Conservation (phyloP, 1,284 basidiomycete genomes). For the Mycosarcoma mackinlayi region DNA sequence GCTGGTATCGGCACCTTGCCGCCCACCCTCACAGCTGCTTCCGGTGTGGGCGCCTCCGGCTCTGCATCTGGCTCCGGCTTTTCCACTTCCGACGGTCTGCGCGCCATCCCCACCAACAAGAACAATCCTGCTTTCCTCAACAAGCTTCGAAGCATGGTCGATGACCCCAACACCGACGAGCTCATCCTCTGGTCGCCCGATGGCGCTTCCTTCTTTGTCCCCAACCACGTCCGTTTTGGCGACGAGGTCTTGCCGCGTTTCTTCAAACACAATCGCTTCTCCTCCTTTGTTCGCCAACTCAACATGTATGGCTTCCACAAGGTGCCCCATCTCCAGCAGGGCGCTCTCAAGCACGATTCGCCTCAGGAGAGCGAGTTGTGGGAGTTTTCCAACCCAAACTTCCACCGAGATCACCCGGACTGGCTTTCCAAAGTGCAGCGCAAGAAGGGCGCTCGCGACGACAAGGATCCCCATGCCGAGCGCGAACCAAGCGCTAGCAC, state of each 20-base stretch:
- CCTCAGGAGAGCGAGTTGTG: constrained; percentile 81
- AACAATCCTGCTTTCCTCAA: constrained; percentile 85
- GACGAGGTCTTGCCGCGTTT: constrained; percentile 74
- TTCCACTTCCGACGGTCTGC: constrained; percentile 18
- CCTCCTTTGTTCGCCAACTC: constrained; percentile 86
- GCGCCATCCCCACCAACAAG: constrained; percentile 55
- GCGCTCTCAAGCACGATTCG: constrained; percentile 75
- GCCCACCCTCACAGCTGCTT: constrained; percentile 23
- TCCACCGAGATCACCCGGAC: constrained; percentile 88
- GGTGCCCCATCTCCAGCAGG: constrained; percentile 88
- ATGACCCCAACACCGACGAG: constrained; percentile 81
- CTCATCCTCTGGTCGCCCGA: constrained; percentile 89
- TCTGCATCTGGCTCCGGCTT: constrained; percentile 14
- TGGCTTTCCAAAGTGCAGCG: constrained; percentile 88
- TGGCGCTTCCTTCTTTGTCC: constrained; percentile 91
- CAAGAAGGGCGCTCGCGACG: constrained; percentile 70
- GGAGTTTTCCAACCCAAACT: constrained; percentile 92
- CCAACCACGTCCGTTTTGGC: constrained; percentile 91
- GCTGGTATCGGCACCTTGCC: constrained; percentile 43
- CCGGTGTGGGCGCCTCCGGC: constrained; percentile 2
- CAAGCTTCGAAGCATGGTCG: constrained; percentile 90
- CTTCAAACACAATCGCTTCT: constrained; percentile 76
- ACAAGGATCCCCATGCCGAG: constrained; percentile 39
- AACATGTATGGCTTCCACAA: constrained; percentile 76
- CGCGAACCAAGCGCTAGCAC: constrained; percentile 25